A percentile compares a stretch with the other conserved stretches of the same genome.
phyloP scores from a whole-genome alignment of 2,329 filamentous ascomycete species.

The Gliomastix tumulicola region DNA sequence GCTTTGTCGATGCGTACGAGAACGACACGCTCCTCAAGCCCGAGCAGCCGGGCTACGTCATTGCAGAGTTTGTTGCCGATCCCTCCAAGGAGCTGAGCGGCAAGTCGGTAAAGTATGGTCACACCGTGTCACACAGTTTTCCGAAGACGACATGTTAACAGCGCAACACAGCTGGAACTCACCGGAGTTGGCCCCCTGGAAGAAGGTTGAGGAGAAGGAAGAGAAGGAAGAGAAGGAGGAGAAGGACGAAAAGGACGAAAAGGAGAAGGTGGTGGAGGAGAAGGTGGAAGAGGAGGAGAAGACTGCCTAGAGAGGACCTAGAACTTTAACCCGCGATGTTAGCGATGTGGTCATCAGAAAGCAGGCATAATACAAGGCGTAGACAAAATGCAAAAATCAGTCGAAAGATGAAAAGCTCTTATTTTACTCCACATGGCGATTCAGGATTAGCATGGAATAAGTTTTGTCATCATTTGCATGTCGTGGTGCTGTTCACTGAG shows the following conservation, averaged over 20 bases:
- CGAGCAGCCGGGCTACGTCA: slow-evolving; percentile 79
- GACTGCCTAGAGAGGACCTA: no score
- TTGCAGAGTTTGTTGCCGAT: slow-evolving; percentile 67
- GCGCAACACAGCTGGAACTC: slow-evolving; percentile 24
- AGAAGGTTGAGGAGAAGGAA: slow-evolving; percentile 6
- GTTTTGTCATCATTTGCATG: slow-evolving; percentile 63
- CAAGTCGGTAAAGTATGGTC: slow-evolving; percentile 59
- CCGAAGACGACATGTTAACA: slow-evolving; percentile 7
- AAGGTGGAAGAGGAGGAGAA: no score
- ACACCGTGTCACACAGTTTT: neutral
- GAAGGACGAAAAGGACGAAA: no score
- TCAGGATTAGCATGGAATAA: slow-evolving; percentile 77
- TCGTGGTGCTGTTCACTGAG: no score
- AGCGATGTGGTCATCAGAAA: no score
- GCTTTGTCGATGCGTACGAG: slow-evolving; percentile 63
- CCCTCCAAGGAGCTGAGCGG: slow-evolving; percentile 66
- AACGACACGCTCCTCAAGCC: slow-evolving; percentile 69
- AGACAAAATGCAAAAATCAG: no score
- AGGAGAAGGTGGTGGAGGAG: no score
- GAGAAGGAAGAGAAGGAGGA: no score
- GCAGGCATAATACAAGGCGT: no score
- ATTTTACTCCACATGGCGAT: slow-evolving; percentile 58
- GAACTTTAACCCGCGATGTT: no score
- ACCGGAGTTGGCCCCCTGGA: slow-evolving; percentile 36
- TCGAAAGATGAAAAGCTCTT: slow-evolving; percentile 82